Evolutionary conservation across 371 early-diverging fungal species (phyloP), one percentile per base, ranked within the genome.

Genomic region (Choanephora cucurbitarum): DNA sequence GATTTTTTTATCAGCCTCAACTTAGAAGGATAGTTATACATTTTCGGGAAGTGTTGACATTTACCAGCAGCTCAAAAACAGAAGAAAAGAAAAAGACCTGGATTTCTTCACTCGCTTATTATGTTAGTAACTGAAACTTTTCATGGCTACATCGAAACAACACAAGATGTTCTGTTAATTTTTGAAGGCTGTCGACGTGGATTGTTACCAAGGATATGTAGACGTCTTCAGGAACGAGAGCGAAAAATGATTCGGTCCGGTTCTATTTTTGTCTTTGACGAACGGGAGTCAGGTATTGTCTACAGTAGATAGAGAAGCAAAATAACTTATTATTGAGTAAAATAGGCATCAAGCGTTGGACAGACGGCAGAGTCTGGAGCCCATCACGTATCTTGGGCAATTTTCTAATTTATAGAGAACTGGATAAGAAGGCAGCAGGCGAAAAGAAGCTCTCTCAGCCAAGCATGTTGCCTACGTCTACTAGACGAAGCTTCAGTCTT

Each of bases 221-320:
- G 90, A 42, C 79, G 91, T 31, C 69, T 90, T 18, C 81, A 85
- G 56, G 90, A 90, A 50, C 76, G 76, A 43, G 89, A 91, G 58
- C 82, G 91, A 31, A 70, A 72, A 45, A 76, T 77, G 51, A 84
- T 91, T 52, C 70, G 69, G 39, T 86, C 90, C 3, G 90, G 90
- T 8, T 82, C 90, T 0, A 83, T 89, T 6, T 91, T 87, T 62
- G 82, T 90, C 14, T 90, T 86, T 78, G 87, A 87, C 60, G 90
- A 91, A 66, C 80, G 82, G 49, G 91, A 91, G 62, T 82, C 86
- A 33, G 87, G 91, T n/a, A n/a, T n/a, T n/a, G n/a, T n/a, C n/a
- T n/a, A n/a, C n/a, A n/a, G n/a, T n/a, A n/a, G n/a, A n/a, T n/a
- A n/a, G n/a, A n/a, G n/a, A n/a, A n/a, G n/a, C n/a, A n/a, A n/a